Evolutionary conservation across 2,329 filamentous ascomycete species (phyloP).

Genomic region (Fusarium aywerte): DNA sequence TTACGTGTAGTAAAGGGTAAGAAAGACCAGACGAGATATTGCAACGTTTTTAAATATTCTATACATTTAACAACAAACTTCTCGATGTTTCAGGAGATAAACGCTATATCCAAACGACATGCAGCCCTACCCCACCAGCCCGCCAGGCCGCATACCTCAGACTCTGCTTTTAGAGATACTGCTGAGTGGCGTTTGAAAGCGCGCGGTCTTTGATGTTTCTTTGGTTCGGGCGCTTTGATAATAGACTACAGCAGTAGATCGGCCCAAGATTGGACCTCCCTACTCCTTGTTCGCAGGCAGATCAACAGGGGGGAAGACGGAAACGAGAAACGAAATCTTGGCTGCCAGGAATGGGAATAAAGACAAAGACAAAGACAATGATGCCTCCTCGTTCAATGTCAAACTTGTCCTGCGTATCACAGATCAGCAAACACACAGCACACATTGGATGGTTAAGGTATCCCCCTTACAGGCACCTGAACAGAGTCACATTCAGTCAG

Average conservation of each 20-base stretch:
- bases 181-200: conserved; percentile 25
- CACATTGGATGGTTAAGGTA: conserved; percentile 4
- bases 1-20: not conserved
- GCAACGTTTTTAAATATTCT: not conserved
- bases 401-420: conserved; percentile 28
- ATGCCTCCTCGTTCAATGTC: not conserved
- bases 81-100: conserved; percentile 28
- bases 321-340: conserved; percentile 22
- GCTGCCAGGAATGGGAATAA: conserved; percentile 32
- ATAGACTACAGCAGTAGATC: conserved; percentile 6
- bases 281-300: conserved; percentile 14
- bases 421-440: conserved; percentile 19
- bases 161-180: not conserved
- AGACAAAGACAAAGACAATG: not conserved
- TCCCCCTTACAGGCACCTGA: conserved; percentile 2
- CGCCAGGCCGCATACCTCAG: conserved; percentile 37
- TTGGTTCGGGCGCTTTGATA: conserved; percentile 26
- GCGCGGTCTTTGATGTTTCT: conserved; percentile 15
- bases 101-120: conserved; percentile 29
- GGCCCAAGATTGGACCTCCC: conserved; percentile 17
- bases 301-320: conserved; percentile 25
- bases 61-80: not conserved
- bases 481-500: conserved; percentile 3
- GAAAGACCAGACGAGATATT: conserved; percentile 2
- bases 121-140: conserved; percentile 36